A percentile compares a stretch with the other conserved stretches of the same genome.
Conservation (phyloP, 306 rosid species). For the Datisca glomerata region DNA sequence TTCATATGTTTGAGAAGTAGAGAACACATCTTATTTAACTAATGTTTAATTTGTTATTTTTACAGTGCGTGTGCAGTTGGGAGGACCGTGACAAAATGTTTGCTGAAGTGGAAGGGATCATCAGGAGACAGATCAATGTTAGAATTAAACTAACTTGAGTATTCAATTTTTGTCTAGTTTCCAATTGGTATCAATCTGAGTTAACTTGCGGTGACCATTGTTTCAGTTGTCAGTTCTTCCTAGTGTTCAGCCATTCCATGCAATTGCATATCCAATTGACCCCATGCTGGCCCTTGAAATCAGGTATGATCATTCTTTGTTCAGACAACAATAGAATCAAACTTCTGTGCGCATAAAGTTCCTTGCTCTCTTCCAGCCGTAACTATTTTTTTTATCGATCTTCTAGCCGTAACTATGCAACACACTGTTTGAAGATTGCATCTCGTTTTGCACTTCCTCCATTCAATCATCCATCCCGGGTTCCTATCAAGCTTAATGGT, state of each 20-base stretch:
- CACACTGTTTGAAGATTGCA: constrained; percentile 84
- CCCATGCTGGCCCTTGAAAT: constrained; percentile 89
- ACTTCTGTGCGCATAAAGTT: neutral
- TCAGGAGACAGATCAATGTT: constrained; percentile 87
- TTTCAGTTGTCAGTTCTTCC: constrained; percentile 94
- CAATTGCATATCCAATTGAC: constrained; percentile 96
- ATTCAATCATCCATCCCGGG: constrained; percentile 61
- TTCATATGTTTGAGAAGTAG: too few relatives aligned
- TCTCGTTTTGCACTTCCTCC: constrained; percentile 75
- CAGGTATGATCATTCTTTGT: constrained; percentile 30
- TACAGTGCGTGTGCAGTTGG: constrained; percentile 94
- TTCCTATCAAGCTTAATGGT: constrained; percentile 53
- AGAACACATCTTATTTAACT: too few relatives aligned
- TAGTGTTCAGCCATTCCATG: constrained; percentile 99
- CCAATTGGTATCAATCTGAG: neutral
- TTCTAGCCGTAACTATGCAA: constrained; percentile 76
- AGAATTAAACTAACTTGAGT: constrained; percentile 14
- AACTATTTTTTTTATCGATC: constrained; percentile 16
- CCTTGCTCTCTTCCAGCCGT: too few relatives aligned
- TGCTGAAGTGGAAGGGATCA: constrained; percentile 87
- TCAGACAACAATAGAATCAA: neutral
- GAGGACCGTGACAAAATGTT: constrained; percentile 92
- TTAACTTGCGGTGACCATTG: neutral
- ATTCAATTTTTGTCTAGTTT: neutral
- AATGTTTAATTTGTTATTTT: too few relatives aligned